Evolutionary conservation across 129 eudicot genomes (phyloP).

Genomic region (Smallanthus sonchifolius): DNA sequence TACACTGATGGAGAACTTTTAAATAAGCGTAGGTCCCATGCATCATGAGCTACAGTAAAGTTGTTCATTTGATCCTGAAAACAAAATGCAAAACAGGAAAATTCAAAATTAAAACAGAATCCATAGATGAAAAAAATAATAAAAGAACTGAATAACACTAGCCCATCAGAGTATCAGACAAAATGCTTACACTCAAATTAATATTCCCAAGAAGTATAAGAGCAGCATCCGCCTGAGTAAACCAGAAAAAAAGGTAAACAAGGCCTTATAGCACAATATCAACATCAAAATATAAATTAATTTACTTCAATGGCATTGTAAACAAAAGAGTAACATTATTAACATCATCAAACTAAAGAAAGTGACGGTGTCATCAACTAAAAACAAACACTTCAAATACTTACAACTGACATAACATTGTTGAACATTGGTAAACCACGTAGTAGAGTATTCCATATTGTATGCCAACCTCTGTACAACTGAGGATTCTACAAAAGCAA

Average conservation of each 20-base stretch:
- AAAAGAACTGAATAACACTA: background rate
- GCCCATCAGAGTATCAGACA: conserved; percentile 17
- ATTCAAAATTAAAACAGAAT: conserved; percentile 8
- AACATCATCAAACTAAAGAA: background rate
- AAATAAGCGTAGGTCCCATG: conserved; percentile 85
- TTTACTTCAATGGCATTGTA: background rate
- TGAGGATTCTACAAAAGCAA: conserved; percentile 32
- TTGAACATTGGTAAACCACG: conserved; percentile 75
- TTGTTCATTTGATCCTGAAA: conserved; percentile 61
- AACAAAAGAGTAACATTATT: background rate
- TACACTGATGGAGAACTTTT: conserved; percentile 75
- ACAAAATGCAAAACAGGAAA: conserved; percentile 6
- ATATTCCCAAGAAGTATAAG: conserved; percentile 67
- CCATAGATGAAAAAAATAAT: conserved; percentile 1
- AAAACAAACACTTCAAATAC: conserved; percentile 28
- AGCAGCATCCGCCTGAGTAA: conserved; percentile 87
- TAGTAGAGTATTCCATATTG: conserved; percentile 74
- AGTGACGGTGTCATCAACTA: conserved; percentile 9
- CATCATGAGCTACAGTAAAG: conserved; percentile 52
- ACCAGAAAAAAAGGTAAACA: conserved; percentile 8
- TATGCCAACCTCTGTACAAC: conserved; percentile 67
- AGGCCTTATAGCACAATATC: conserved; percentile 9
- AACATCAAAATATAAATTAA: background rate
- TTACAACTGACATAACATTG: conserved; percentile 58
- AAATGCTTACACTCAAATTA: conserved; percentile 48